Base-by-base conservation (phyloP, 805 yeast species). In the Saccharomyces mikatae region DNA sequence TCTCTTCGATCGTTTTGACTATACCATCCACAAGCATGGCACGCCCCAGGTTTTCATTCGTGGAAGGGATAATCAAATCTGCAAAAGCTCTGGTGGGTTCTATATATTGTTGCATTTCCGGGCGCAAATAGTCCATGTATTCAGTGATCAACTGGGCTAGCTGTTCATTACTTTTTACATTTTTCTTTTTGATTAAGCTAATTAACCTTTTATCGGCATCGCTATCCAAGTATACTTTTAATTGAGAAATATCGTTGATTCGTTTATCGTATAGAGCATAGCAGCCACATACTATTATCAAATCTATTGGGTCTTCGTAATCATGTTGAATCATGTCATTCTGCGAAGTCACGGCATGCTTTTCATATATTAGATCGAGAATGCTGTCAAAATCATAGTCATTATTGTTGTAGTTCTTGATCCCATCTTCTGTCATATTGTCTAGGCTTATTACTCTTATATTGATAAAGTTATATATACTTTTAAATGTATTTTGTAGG, bases 161-260 rank as follows among this genome's bases (percentile, higher is more conserved):
- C 36, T 59, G 60, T 11, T 58, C 56, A 2, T 63, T 49, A 6
- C 41, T 56, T 2, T 53, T 52, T 4, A 60, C 58, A 1, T 56
- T 51, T 22, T 54, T 51, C 11, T 59, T 53, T 10, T 56, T 72
- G 49, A 88, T 84, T 86, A 94, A 82, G 59, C 96, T 79, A n/a
- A 89, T 83, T 46, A 91, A 72, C 53, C 97, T 72, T 4, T 86
- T 82, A 68, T 91, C 98, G 0, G 92, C 82, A 69, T 91, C 97
- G 57, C 89, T 80, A 60, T 88, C 94, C 14, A 91, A 76, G 61
- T 85, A 91, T 1, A 91, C 81, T 63, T 82, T 85, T 59, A 90
- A 74, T 0, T 81, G 75, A 0, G 91, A 83, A 63, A 78, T 57
- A 10, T 73, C 72, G 36, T 87, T 70, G 10, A 91, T 68, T 21